Base-by-base conservation (phyloP, 345 rosid species). In the Sonneratia caseolaris region DNA sequence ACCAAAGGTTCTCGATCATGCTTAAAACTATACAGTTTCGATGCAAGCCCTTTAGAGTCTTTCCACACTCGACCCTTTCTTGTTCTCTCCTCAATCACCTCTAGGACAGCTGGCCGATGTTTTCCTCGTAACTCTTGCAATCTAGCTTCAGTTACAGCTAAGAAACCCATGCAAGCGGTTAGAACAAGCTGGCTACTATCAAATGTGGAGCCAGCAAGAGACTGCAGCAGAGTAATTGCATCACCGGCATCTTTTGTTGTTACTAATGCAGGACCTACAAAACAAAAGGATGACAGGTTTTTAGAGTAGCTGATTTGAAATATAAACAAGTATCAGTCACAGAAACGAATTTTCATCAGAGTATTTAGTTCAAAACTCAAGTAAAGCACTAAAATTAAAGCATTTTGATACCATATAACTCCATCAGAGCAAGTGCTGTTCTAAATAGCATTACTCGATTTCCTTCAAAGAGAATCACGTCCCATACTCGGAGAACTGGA, bases 401-500 rank as follows among this genome's bases (percentile, higher is more conserved):
- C 49, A 64, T 62, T 69, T 65, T 37, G 70, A 40, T 89, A 91
- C 98, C 97, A 73, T 91, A 89, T 76, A 91, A 79, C 74, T 93
- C 98, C 94, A 93, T 89, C 74, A 93, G 77, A 75, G 97, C 94
- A 80, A 93, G 92, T 59, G 97, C 97, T 68, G 97, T 90, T 82
- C 93, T 88, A 74, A 95, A 92, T 74, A 95, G 83, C 88, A 95
- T 88, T 22, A 92, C 93, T 70, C 97, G 97, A 75, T 90, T 95
- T 76, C 99, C 99, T 82, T 95, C 97, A 75, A 85, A 95, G 22
- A 95, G 86, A 73, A 95, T 78, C 77, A 95, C 99, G 80, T 95
- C 99, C 99, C 99, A 95, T 71, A 95, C 84, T 81, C 99, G 87
- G 76, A 95, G 86, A 86, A 95, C 99, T 95, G 84, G 40, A 76